These are phyloP conservation scores for Neurospora sp. DNA, from an alignment of 2,329 filamentous ascomycete species.

Conservation along the genomic window DNA sequence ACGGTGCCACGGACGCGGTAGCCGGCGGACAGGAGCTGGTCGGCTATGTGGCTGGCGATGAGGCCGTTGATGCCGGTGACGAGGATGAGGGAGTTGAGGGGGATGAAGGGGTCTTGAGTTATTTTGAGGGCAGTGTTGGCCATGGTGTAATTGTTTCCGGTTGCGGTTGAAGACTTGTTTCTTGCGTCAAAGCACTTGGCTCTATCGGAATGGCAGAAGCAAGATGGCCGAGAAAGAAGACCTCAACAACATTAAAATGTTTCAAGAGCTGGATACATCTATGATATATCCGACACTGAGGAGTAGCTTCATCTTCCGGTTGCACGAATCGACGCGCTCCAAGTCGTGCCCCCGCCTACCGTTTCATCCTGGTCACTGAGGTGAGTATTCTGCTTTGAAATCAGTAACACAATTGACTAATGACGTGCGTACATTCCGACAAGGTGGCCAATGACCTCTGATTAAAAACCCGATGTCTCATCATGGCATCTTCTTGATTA, in stretches of 20 bases:
- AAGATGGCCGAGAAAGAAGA: background rate
- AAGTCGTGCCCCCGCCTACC: background rate
- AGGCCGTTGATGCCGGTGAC: conserved; percentile 32
- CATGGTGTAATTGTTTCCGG: background rate
- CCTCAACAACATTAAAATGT: too few relatives aligned
- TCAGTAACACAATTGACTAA: background rate
- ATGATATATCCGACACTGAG: background rate
- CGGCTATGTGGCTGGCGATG: conserved; percentile 28
- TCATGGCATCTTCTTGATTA: background rate
- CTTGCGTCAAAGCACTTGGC: background rate
- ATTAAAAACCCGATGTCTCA: background rate
- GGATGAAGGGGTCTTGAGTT: conserved; percentile 4
- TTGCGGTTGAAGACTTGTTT: background rate
- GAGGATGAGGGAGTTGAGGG: conserved; percentile 15
- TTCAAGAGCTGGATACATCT: background rate
- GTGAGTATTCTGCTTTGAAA: background rate
- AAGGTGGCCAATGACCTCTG: background rate
- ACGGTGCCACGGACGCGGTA: conserved; percentile 30
- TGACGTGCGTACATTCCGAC: background rate
- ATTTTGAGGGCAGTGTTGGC: conserved; percentile 3
- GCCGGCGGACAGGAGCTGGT: conserved; percentile 23
- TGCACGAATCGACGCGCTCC: background rate
- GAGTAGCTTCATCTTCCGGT: background rate
- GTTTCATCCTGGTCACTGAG: too few relatives aligned
- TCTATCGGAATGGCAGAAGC: background rate